Evolutionary conservation across 1,139 yeast genomes (phyloP).

Genomic region (Suhomyces chickasaworum): DNA sequence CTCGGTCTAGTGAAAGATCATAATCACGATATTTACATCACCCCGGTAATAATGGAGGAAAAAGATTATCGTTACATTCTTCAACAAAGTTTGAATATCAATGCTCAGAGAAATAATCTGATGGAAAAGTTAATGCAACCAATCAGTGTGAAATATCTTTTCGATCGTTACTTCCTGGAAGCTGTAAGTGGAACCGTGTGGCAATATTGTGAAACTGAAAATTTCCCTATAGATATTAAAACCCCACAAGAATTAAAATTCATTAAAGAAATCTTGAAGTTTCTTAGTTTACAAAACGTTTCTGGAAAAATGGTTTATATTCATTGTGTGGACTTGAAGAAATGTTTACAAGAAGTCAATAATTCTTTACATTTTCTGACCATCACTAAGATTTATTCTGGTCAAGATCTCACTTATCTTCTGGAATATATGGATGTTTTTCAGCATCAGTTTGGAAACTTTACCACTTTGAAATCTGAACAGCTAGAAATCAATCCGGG

Average conservation of each 20-base stretch:
- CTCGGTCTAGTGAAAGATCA: slow-evolving; percentile 5
- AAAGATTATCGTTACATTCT: neutral
- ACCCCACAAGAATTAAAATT: slow-evolving; percentile 3
- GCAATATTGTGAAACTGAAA: neutral
- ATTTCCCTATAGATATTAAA: neutral
- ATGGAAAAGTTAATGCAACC: slow-evolving; percentile 8
- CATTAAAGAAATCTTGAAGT: neutral
- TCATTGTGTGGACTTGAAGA: neutral
- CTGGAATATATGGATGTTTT: neutral
- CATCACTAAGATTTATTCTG: neutral
- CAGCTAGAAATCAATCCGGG: neutral
- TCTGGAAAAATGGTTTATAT: slow-evolving; percentile 9
- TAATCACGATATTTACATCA: neutral
- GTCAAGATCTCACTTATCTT: neutral
- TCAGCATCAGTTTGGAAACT: neutral
- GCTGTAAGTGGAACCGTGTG: neutral
- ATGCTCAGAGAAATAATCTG: neutral
- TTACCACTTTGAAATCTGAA: neutral
- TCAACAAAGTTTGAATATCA: slow-evolving; percentile 1
- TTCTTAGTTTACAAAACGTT: slow-evolving; percentile 14
- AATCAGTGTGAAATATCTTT: slow-evolving; percentile 16
- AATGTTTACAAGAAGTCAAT: slow-evolving; percentile 12
- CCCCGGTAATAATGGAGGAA: slow-evolving; percentile 1
- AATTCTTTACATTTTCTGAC: slow-evolving; percentile 15
- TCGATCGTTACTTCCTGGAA: slow-evolving; percentile 14